Conservation (phyloP, 768 basidiomycete species). For the Thelephora ganbajun region DNA sequence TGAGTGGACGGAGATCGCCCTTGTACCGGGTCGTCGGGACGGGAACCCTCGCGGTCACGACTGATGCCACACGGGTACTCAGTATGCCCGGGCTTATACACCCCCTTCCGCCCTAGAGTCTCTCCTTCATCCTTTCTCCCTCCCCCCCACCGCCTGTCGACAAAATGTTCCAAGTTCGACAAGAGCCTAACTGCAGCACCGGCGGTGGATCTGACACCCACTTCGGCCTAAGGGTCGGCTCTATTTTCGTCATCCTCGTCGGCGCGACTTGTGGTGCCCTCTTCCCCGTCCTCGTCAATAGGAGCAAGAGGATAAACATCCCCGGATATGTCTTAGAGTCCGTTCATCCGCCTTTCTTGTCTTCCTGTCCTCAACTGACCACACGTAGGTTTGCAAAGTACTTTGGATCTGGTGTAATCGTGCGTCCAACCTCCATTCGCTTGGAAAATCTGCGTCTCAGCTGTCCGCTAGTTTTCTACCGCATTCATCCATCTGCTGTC, state of each 20-base stretch:
- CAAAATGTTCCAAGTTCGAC: no score
- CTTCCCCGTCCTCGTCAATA: slow-evolving; percentile 55
- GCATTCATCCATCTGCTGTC: slow-evolving; percentile 76
- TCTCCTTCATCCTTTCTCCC: no score
- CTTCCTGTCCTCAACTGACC: background rate
- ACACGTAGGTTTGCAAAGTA: slow-evolving; percentile 53
- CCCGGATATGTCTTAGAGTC: slow-evolving; percentile 60
- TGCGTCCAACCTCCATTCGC: slow-evolving; percentile 21
- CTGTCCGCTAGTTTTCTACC: slow-evolving; percentile 55
- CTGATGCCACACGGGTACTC: no score
- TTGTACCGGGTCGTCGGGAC: no score
- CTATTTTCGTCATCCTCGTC: slow-evolving; percentile 60
- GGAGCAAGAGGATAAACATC: slow-evolving; percentile 34
- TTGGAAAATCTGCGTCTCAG: slow-evolving; percentile 1
- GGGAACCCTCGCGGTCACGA: no score
- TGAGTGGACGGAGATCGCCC: no score
- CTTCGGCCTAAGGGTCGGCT: slow-evolving; percentile 46
- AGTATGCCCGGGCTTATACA: no score
- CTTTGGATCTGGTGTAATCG: slow-evolving; percentile 84
- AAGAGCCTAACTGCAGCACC: slow-evolving; percentile 25
- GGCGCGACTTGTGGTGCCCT: slow-evolving; percentile 47
- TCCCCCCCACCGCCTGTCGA: no score
- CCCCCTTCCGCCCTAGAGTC: no score
- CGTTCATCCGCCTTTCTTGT: slow-evolving; percentile 12
- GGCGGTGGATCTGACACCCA: slow-evolving; percentile 37